Evolutionary conservation across 2,329 filamentous ascomycete species (phyloP), one percentile per base, ranked within the genome.

Genomic region (Huntiella bhutanensis): DNA sequence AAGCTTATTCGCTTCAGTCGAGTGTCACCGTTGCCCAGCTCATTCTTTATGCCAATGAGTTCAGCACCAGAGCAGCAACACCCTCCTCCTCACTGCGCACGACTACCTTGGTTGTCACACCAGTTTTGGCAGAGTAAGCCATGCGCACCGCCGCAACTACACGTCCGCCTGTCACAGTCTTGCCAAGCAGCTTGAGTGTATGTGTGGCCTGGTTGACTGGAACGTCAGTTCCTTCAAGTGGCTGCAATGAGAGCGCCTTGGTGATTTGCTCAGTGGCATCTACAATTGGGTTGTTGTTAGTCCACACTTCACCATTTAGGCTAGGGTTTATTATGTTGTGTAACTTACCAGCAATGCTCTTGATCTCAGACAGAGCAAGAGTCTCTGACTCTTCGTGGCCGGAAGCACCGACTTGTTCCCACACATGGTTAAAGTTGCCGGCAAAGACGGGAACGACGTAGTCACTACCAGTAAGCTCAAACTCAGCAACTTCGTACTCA

Each of bases 401-500:
- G 22, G 82, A 70, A n/a, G 83, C 82, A 45, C 84, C 85, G 45
- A 88, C 77, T 62, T 93, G 84, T 62, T 93, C 85, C 88, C 88
- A 98, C 41, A 96, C 75, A 57, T 93, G 85, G 59, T 83, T 85
- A 60, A 96, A 98, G 69, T 85, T 93, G 60, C 87, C 82, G 13
- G 87, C 87, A 61, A 93, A 98, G 2, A 85, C 80, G 15, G 91
- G 91, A 41, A 94, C 73, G 51, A 98, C 77, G 62, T 95, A 98
- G 62, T 98, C 91, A 54, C 85, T 86, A 49, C 88, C 91, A 13
- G 77, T 73, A 51, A 98, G 75, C 51, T 95, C 87, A 51, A 96
- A 77, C 59, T 95, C 86, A 51, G 91, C 85, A 50, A 96, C 82
- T 64, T 95, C 84, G 59, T 98, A 98, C 65, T 98, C 91, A 57